Evolutionary conservation across 495 filamentous ascomycete genomes (phyloP), one percentile per base, ranked within the genome.

Genomic region (Filosporella fistucella): DNA sequence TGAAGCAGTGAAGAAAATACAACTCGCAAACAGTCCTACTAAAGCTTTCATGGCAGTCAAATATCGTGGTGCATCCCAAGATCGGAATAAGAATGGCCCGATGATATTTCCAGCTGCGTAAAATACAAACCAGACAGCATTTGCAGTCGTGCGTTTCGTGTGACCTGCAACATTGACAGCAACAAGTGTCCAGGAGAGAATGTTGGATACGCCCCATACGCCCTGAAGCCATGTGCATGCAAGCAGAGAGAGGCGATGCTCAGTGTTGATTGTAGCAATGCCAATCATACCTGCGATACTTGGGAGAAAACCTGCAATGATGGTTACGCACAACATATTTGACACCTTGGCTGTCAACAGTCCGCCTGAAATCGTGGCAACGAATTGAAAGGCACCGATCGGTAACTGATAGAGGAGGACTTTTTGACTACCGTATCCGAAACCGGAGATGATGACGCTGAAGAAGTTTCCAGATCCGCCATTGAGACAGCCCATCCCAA

Each of bases 61-160:
- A 46, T 53, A 53, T 30, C 25, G 21, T 22, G 50, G 43, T 2
- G 50, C 42, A 25, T 53, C 43, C 29, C 47, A 35, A 14, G 29
- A 30, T 4, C 28, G 2, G 43, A 47, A 53, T 34, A 53, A 53
- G 16, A 47, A 53, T 7, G 50, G 50, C 13, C 50, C 34, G 4
- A 25, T 34, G 43, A 53, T 53, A 33, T 53, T 53, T 16, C 50
- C 50, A 11, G 34, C 50, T 29, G 43, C 50, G 35, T 39, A 47
- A 35, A 39, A 23, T 30, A 38, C 28, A 23, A 42, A 42, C 3
- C 24, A n/a, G 8, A 52, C 11, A 1, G 42, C 45, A 32, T 52
- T 52, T 1, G 47, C 44, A 18, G 24, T 35, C 18, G 39, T 40
- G 17, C 47, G 39, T 22, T 52, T 52, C 3, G 49, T 38, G 30